Percentiles rank a stretch among this genome's conserved stretches.
Evolutionary conservation across 1,284 basidiomycete species (phyloP).

Genomic region (Microbotryum scabiosae): DNA sequence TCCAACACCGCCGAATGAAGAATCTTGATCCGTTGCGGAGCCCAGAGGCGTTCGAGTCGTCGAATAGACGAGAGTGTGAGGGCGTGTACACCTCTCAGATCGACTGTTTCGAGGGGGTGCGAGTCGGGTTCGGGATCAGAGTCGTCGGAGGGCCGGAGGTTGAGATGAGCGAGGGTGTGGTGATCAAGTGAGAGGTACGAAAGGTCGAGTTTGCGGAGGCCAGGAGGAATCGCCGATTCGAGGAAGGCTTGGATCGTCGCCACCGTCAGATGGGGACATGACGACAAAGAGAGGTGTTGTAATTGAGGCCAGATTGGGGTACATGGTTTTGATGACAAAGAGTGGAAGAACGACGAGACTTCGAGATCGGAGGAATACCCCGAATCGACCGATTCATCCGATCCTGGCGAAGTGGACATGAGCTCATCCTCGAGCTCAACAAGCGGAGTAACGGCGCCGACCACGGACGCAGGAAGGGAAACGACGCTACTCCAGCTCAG

Average conservation of each 20-base stretch:
- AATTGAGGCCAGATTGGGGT: neutral
- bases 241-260: neutral
- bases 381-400: neutral
- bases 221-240: neutral
- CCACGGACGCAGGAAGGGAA: neutral
- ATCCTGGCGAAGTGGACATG: neutral
- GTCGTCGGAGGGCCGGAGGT: neutral
- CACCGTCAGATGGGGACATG: neutral
- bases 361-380: neutral
- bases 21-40: neutral
- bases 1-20: slow-evolving; percentile 7
- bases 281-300: neutral
- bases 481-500: slow-evolving; percentile 6
- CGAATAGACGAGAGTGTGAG: slow-evolving; percentile 4
- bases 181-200: slow-evolving; percentile 1
- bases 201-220: slow-evolving; percentile 2
- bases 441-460: neutral
- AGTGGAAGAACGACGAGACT: neutral
- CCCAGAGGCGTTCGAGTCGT: neutral
- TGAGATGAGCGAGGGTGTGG: neutral
- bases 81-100: slow-evolving; percentile 7
- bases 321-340: too few species aligned
- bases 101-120: neutral
- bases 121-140: too few species aligned
- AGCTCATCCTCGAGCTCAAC: neutral